Evolutionary conservation across 352 stramenopile species (phyloP).

Genomic region (Peronosclerospora sorghi): DNA sequence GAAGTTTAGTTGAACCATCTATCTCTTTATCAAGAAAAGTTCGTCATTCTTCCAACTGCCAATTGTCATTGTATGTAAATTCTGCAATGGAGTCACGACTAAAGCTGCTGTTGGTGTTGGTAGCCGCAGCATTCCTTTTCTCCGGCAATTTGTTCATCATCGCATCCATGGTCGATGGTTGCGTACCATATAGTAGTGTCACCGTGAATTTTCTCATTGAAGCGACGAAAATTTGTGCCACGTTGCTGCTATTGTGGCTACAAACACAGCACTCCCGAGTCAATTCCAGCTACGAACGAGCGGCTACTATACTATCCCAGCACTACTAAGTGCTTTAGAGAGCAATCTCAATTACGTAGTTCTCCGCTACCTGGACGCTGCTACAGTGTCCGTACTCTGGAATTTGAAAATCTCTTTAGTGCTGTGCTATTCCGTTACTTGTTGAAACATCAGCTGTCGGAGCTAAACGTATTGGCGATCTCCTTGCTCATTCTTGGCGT

Average conservation of each 20-base stretch:
- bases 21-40: too few species aligned
- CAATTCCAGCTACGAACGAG: too few species aligned
- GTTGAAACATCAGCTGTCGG: slow-evolving; percentile 47
- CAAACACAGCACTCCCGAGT: slow-evolving; percentile 16
- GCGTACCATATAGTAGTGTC: slow-evolving; percentile 72
- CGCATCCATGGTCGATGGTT: slow-evolving; percentile 58
- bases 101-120: too few species aligned
- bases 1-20: too few species aligned
- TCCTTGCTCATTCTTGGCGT: too few species aligned
- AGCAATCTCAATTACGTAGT: slow-evolving; percentile 84
- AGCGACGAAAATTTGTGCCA: slow-evolving; percentile 53
- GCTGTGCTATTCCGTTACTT: slow-evolving; percentile 73
- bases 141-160: slow-evolving; percentile 79
- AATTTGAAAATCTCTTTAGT: slow-evolving; percentile 84
- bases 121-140: slow-evolving; percentile 56
- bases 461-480: too few species aligned
- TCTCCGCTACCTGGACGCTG: slow-evolving; percentile 60
- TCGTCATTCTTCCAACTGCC: too few species aligned
- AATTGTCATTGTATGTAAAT: too few species aligned
- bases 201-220: slow-evolving; percentile 82
- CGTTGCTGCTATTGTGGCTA: slow-evolving; percentile 26
- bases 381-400: slow-evolving; percentile 79
- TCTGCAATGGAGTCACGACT: too few species aligned
- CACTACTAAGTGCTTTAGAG: slow-evolving; percentile 69
- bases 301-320: slow-evolving; percentile 61